These are phyloP conservation scores for Phaeoacremonium minimum DNA, from an alignment of 2,329 filamentous ascomycete genomes.

Conservation along the genomic window DNA sequence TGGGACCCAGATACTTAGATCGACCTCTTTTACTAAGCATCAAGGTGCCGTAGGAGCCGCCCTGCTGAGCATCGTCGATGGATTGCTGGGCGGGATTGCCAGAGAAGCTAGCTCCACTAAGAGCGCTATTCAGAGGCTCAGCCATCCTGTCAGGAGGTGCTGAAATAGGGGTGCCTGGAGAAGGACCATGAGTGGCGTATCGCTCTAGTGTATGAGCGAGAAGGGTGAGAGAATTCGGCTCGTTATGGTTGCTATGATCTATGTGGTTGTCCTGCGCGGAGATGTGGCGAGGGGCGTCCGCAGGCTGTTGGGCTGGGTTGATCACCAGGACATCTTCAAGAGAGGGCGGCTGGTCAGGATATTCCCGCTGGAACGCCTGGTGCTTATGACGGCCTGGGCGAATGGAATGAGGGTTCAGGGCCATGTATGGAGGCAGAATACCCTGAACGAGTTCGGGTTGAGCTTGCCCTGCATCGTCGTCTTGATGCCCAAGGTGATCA, in stretches of 20 bases:
- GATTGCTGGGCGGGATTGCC: conserved; percentile 2
- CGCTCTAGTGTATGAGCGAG: background rate
- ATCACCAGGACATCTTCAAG: background rate
- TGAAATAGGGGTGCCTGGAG: background rate
- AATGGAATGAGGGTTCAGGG: background rate
- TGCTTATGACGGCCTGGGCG: background rate
- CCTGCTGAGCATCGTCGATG: conserved; percentile 1
- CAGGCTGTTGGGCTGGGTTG: background rate
- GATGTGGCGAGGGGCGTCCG: background rate
- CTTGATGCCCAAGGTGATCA: background rate
- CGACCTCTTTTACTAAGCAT: conserved; percentile 3
- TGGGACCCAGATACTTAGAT: conserved; percentile 3
- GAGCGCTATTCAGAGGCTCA: background rate
- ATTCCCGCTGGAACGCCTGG: background rate
- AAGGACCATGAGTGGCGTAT: background rate
- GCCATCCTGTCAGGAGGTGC: background rate
- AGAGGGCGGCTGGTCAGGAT: background rate
- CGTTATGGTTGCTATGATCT: background rate
- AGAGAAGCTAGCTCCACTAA: background rate
- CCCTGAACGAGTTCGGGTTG: background rate
- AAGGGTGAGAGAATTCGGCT: background rate
- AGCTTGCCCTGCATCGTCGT: background rate
- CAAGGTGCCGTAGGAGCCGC: conserved; percentile 4
- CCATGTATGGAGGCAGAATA: background rate
- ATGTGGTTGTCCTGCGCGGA: background rate